phyloP scores from a whole-genome alignment of 2,329 filamentous ascomycete genomes.

The Westerdykella ornata region DNA sequence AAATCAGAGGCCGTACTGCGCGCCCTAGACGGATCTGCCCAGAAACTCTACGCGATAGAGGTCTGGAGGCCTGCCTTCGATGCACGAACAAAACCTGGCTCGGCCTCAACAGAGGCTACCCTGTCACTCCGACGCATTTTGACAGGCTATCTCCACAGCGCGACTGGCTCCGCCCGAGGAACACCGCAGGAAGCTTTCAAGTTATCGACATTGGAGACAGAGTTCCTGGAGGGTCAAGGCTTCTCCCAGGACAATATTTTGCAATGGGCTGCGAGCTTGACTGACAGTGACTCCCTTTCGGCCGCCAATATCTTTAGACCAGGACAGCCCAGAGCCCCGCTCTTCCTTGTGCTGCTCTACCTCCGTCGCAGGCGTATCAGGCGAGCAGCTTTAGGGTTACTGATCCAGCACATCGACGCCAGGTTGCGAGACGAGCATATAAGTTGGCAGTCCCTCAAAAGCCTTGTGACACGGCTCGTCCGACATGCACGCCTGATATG shows the following conservation, averaged over 20 bases:
- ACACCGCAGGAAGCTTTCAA: conserved; percentile 12
- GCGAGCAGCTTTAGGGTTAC: conserved; percentile 13
- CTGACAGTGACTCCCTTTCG: conserved; percentile 11
- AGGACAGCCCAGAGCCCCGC: conserved; percentile 13
- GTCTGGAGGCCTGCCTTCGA: no score
- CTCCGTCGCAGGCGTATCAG: conserved; percentile 26
- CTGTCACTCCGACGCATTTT: conserved; percentile 12
- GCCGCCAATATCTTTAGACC: conserved; percentile 17
- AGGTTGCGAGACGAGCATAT: conserved; percentile 12
- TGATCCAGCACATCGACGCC: conserved; percentile 22
- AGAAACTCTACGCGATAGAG: no score
- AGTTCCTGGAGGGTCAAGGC: conserved; percentile 13
- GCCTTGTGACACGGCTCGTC: conserved; percentile 21
- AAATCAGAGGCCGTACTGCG: no score
- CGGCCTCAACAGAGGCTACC: no score
- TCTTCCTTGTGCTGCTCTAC: conserved; percentile 28
- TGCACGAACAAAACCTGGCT: no score
- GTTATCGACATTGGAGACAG: conserved; percentile 10
- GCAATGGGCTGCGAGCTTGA: conserved; percentile 21
- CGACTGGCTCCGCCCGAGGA: conserved; percentile 4
- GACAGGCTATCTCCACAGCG: conserved; percentile 18
- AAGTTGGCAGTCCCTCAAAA: conserved; percentile 19
- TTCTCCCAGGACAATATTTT: conserved; percentile 14
- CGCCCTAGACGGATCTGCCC: no score
- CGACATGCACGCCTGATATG: conserved; percentile 26